Evolutionary conservation across 495 filamentous ascomycete species (phyloP).

Genomic region (Beverwykella pulmonaria): DNA sequence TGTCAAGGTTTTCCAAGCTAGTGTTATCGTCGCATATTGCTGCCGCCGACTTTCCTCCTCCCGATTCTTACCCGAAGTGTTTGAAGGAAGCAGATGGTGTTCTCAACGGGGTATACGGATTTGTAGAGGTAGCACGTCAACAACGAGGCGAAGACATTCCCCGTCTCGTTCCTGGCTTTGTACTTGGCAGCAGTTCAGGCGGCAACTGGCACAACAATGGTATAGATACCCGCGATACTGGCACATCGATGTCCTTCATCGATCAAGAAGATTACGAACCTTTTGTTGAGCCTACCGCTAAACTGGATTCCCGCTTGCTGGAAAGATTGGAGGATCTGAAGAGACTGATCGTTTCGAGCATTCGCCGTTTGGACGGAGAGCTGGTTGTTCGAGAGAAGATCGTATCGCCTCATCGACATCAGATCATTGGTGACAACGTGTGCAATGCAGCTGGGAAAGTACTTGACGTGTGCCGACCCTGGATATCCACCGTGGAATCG

Average conservation of each 20-base stretch:
- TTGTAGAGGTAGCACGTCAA: constrained; percentile 90
- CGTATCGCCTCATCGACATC: constrained; percentile 69
- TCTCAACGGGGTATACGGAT: constrained; percentile 87
- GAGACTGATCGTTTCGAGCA: constrained; percentile 74
- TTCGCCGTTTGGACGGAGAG: constrained; percentile 82
- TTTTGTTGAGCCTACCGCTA: constrained; percentile 68
- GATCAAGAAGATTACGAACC: constrained; percentile 76
- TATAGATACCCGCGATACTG: constrained; percentile 65
- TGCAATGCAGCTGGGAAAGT: constrained; percentile 75
- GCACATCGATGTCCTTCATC: constrained; percentile 74
- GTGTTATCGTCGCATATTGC: constrained; percentile 98
- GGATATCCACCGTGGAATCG: constrained; percentile 84
- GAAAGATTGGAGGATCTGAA: constrained; percentile 84
- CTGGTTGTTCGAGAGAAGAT: constrained; percentile 76
- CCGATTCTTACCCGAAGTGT: constrained; percentile 90
- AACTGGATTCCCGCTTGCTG: constrained; percentile 73
- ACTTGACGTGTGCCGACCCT: constrained; percentile 82
- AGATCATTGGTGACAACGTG: constrained; percentile 71
- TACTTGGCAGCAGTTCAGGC: constrained; percentile 75
- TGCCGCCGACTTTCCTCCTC: constrained; percentile 83
- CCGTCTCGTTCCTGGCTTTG: constrained; percentile 88
- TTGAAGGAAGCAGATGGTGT: constrained; percentile 95
- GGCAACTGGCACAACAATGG: constrained; percentile 96
- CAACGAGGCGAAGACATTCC: constrained; percentile 88
- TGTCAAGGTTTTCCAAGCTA: constrained; percentile 98